Conservation (phyloP, 192 early-diverging fungal genomes). For the Entomortierella beljakovae region DNA sequence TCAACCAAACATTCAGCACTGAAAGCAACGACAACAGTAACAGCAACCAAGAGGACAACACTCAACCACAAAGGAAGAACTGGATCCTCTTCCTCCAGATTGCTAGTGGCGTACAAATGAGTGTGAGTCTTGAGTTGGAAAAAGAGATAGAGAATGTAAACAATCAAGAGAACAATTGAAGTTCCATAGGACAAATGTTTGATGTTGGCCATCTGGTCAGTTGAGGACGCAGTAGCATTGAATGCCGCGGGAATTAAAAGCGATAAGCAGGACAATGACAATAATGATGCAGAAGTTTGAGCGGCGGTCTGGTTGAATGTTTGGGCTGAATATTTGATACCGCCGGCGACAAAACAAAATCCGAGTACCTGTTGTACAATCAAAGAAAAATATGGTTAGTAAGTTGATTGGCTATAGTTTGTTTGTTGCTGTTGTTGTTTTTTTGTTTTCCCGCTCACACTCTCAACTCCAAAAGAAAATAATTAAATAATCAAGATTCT, state of each 20-base stretch:
- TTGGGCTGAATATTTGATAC: conserved; percentile 73
- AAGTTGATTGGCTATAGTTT: conserved; percentile 4
- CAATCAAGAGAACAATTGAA: conserved; percentile 73
- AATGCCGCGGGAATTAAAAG: conserved; percentile 81
- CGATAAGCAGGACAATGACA: conserved; percentile 73
- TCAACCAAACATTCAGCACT: conserved; percentile 87
- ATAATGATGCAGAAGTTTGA: conserved; percentile 74
- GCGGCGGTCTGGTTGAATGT: conserved; percentile 77
- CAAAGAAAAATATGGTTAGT: too few species aligned
- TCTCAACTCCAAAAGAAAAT: neutral
- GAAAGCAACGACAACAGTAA: conserved; percentile 79
- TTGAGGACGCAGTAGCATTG: conserved; percentile 60
- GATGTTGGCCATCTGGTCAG: conserved; percentile 63
- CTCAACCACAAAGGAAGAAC: conserved; percentile 69
- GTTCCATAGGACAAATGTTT: conserved; percentile 73
- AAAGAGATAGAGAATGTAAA: conserved; percentile 76
- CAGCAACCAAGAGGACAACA: conserved; percentile 62
- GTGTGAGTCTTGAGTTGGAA: conserved; percentile 94
- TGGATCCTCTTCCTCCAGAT: conserved; percentile 69
- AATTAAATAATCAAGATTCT: neutral
- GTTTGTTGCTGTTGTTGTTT: too few species aligned
- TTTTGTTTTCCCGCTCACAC: too few species aligned
- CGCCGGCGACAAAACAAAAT: conserved; percentile 88
- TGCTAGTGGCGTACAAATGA: conserved; percentile 55
- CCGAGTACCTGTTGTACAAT: conserved; percentile 72